Conservation (phyloP, 192 early-diverging fungal genomes). For the Coemansia javaensis region DNA sequence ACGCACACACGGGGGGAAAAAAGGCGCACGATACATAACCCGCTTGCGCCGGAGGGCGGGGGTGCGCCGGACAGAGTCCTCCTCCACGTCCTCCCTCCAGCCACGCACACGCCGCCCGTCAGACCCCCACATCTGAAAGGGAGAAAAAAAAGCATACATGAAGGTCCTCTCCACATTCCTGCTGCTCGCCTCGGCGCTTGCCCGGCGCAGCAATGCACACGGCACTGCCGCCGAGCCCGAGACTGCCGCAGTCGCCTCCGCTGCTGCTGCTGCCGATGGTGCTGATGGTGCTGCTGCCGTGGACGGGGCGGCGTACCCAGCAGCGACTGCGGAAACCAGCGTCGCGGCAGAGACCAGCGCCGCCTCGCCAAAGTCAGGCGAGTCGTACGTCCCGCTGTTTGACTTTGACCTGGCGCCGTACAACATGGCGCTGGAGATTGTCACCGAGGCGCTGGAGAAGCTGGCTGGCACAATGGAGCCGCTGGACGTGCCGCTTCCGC, state of each 20-base stretch:
- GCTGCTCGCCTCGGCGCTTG: slow-evolving; percentile 30
- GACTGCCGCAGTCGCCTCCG: neutral
- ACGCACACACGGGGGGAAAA: too few species aligned
- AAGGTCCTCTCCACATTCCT: slow-evolving; percentile 33
- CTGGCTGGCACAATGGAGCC: slow-evolving; percentile 47
- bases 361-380: neutral
- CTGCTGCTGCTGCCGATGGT: neutral
- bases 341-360: too few species aligned
- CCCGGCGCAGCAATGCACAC: slow-evolving; percentile 4
- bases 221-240: neutral
- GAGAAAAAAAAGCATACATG: slow-evolving; percentile 11
- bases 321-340: too few species aligned
- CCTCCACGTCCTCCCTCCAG: too few species aligned
- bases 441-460: slow-evolving; percentile 42
- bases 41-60: too few species aligned
- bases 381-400: slow-evolving; percentile 30
- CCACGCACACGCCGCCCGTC: neutral
- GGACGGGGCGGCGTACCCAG: too few species aligned
- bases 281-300: too few species aligned
- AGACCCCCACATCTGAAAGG: neutral
- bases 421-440: slow-evolving; percentile 46
- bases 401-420: slow-evolving; percentile 47
- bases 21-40: too few species aligned
- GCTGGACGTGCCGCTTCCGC: slow-evolving; percentile 36
- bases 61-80: too few species aligned